Evolutionary conservation across 2,329 filamentous ascomycete genomes (phyloP).

Genomic region (Aspergillaceae sp.): DNA sequence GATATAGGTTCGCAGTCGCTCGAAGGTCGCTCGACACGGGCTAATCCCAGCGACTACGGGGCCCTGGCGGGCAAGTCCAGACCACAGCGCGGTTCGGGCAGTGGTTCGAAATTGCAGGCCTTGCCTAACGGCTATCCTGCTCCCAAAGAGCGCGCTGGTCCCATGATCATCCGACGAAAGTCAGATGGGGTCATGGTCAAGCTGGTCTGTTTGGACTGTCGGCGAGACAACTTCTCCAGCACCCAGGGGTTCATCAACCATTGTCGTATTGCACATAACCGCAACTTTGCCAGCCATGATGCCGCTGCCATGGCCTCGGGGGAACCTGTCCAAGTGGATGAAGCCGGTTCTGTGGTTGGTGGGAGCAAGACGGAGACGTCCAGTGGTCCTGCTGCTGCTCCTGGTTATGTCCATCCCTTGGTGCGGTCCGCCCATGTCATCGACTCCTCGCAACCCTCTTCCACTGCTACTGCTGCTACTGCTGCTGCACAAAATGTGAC

Average conservation of each 20-base stretch:
- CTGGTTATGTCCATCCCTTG: constrained; percentile 54
- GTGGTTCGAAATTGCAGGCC: constrained; percentile 58
- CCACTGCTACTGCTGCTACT: constrained; percentile 3
- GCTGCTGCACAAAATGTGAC: constrained; percentile 8
- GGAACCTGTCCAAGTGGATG: constrained; percentile 65
- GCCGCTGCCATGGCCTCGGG: constrained; percentile 84
- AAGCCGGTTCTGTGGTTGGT: constrained; percentile 42
- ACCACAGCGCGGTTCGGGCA: constrained; percentile 46
- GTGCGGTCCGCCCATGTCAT: constrained; percentile 46
- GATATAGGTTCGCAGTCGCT: constrained; percentile 5
- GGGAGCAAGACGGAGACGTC: constrained; percentile 22
- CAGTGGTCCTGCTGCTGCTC: constrained; percentile 12
- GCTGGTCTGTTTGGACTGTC: constrained; percentile 80
- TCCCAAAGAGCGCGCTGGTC: constrained; percentile 72
- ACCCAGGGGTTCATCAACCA: constrained; percentile 99
- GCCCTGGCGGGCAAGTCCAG: constrained; percentile 47
- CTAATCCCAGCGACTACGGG: constrained; percentile 54
- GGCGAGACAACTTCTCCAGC: constrained; percentile 85
- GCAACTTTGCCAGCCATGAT: constrained; percentile 93
- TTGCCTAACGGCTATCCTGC: constrained; percentile 62
- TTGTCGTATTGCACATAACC: constrained; percentile 87
- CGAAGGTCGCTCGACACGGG: constrained; percentile 72
- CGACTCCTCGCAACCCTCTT: constrained; percentile 7
- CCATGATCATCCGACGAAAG: constrained; percentile 74
- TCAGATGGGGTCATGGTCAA: constrained; percentile 79